Percentiles rank a stretch among this genome's conserved stretches.
Conservation (phyloP, 2,329 filamentous ascomycete genomes). For the Blastomyces silverae region DNA sequence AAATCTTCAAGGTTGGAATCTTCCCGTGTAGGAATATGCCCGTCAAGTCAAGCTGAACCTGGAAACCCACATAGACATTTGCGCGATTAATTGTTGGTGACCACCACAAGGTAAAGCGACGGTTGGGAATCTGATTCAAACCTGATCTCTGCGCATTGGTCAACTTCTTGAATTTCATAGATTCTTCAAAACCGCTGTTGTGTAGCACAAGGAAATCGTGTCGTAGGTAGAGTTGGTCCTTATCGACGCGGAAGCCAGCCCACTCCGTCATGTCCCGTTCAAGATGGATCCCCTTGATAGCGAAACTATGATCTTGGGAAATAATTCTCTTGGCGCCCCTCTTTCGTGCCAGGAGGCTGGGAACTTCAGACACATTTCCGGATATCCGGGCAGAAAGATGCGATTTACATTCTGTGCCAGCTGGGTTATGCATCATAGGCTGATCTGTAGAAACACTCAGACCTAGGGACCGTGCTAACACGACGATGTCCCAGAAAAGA, state of each 20-base stretch:
- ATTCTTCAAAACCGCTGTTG: constrained; percentile 36
- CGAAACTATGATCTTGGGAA: constrained; percentile 33
- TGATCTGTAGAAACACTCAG: constrained; percentile 17
- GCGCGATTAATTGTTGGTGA: constrained; percentile 87
- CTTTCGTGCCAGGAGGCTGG: constrained; percentile 22
- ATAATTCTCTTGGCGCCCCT: constrained; percentile 19
- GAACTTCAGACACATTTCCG: constrained; percentile 23
- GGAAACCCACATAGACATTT: constrained; percentile 98
- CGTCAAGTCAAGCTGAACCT: constrained; percentile 93
- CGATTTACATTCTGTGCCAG: constrained; percentile 12
- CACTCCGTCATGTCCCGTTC: constrained; percentile 42
- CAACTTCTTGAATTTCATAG: constrained; percentile 98
- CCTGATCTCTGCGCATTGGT: constrained; percentile 95
- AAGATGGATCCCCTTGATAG: constrained; percentile 39
- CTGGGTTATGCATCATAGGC: constrained; percentile 7
- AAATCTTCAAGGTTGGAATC: constrained; percentile 96
- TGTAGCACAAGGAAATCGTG: constrained; percentile 46
- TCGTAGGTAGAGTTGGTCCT: constrained; percentile 47
- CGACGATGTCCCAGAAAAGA: constrained; percentile 21
- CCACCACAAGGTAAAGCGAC: constrained; percentile 98
- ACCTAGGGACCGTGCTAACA: constrained; percentile 19
- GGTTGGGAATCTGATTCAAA: constrained; percentile 97
- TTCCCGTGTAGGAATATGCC: constrained; percentile 99
- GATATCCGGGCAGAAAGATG: constrained; percentile 20
- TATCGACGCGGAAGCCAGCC: constrained; percentile 48